phyloP scores from a whole-genome alignment of 306 rosid species.

The Glycine soja region DNA sequence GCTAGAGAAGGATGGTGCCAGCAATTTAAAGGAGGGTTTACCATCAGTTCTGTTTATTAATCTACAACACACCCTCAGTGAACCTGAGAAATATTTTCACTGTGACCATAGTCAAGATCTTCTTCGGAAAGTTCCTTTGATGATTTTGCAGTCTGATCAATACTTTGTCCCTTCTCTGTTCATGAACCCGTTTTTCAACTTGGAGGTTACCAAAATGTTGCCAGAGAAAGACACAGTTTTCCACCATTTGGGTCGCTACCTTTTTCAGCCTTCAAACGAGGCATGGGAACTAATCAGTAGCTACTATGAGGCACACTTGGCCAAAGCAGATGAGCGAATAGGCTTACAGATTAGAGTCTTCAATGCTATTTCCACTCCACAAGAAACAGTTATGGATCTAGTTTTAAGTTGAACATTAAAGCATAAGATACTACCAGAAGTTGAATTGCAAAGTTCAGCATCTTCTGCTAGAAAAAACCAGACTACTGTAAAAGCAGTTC shows the following conservation, averaged over 20 bases:
- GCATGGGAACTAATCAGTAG: constrained; percentile 55
- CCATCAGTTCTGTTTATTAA: constrained; percentile 55
- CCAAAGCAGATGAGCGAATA: constrained; percentile 32
- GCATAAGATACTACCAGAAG: constrained; percentile 57
- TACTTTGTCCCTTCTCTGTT: constrained; percentile 69
- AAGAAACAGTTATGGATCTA: constrained; percentile 52
- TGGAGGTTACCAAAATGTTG: constrained; percentile 42
- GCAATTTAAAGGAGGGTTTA: constrained; percentile 34
- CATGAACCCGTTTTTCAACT: constrained; percentile 61
- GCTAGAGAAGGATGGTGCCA: constrained; percentile 45
- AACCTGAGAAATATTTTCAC: constrained; percentile 61
- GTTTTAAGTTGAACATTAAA: constrained; percentile 53
- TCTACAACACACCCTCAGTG: constrained; percentile 43
- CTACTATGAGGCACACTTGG: constrained; percentile 40
- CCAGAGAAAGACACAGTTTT: constrained; percentile 43
- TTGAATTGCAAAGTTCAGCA: not conserved
- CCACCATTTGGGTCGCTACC: constrained; percentile 45
- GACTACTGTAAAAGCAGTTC: constrained; percentile 50
- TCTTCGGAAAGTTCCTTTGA: constrained; percentile 50
- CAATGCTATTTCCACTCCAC: not conserved
- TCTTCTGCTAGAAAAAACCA: constrained; percentile 11
- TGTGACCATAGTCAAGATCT: constrained; percentile 61
- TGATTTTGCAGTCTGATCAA: constrained; percentile 63
- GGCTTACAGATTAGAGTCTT: constrained; percentile 53
- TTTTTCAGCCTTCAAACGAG: constrained; percentile 53